Conservation (phyloP, 2,329 filamentous ascomycete species). For the Ramularia endophylla region DNA sequence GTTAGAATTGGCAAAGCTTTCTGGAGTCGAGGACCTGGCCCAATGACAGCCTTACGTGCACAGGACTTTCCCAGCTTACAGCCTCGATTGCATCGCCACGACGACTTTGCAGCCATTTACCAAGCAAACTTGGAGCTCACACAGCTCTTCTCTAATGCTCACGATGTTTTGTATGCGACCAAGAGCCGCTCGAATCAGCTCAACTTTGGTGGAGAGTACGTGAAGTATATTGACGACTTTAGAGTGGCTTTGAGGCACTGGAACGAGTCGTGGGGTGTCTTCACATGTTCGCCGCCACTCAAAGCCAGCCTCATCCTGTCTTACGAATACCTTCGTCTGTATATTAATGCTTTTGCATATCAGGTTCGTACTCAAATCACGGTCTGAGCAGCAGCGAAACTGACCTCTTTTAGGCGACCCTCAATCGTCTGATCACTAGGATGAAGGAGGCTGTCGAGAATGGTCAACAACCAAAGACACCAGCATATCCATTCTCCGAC, state of each 20-base stretch:
- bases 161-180: conserved; percentile 31
- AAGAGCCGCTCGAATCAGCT: conserved; percentile 29
- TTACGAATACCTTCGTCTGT: conserved; percentile 59
- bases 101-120: conserved; percentile 30
- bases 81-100: conserved; percentile 19
- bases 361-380: conserved; percentile 36
- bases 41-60: conserved; percentile 29
- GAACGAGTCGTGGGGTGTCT: conserved; percentile 28
- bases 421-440: conserved; percentile 25
- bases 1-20: conserved; percentile 31
- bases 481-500: conserved; percentile 24
- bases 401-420: conserved; percentile 18
- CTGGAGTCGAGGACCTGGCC: conserved; percentile 29
- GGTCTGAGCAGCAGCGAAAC: conserved; percentile 35
- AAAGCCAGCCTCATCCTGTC: conserved; percentile 57
- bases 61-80: conserved; percentile 29
- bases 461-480: conserved; percentile 16
- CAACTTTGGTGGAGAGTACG: conserved; percentile 31
- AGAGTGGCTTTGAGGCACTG: conserved; percentile 28
- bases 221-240: conserved; percentile 33
- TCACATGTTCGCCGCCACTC: conserved; percentile 45
- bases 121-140: conserved; percentile 31
- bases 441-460: conserved; percentile 24
- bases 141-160: conserved; percentile 31
- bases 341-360: conserved; percentile 63